phyloP scores from a whole-genome alignment of 164 flowering plant genomes.

The Pachysandra terminalis region DNA sequence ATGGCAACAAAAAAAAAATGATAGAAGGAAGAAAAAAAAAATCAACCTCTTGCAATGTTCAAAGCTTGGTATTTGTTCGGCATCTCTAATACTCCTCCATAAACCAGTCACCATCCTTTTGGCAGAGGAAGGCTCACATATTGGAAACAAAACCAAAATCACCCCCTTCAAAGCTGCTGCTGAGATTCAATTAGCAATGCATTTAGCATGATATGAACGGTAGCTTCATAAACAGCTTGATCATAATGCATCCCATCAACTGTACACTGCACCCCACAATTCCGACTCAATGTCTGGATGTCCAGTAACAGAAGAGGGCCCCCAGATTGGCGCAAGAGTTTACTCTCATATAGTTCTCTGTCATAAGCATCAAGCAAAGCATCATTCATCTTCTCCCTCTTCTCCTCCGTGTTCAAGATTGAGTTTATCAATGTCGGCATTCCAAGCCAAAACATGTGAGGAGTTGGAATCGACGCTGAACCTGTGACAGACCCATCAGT shows the following conservation, averaged over 20 bases:
- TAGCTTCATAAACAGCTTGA: conserved; percentile 71
- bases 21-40: not conserved
- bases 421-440: conserved; percentile 67
- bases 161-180: conserved; percentile 43
- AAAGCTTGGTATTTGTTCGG: not conserved
- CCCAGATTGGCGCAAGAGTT: conserved; percentile 54
- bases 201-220: conserved; percentile 76
- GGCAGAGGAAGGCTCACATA: conserved; percentile 1
- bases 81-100: not conserved
- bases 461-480: conserved; percentile 40
- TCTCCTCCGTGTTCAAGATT: conserved; percentile 79
- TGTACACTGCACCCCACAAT: conserved; percentile 80
- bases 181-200: conserved; percentile 86
- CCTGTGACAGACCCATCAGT: conserved; percentile 37
- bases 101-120: conserved; percentile 6
- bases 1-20: not conserved
- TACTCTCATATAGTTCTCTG: conserved; percentile 44
- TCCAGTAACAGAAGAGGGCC: conserved; percentile 76
- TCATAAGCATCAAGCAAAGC: conserved; percentile 13
- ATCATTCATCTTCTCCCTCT: conserved; percentile 47
- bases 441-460: conserved; percentile 92
- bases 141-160: conserved; percentile 1
- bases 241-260: conserved; percentile 93
- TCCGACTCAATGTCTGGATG: conserved; percentile 50
- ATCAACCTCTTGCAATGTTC: conserved; percentile 10